Conservation (phyloP, 2,329 filamentous ascomycete genomes). For the Fusarium hainanense region DNA sequence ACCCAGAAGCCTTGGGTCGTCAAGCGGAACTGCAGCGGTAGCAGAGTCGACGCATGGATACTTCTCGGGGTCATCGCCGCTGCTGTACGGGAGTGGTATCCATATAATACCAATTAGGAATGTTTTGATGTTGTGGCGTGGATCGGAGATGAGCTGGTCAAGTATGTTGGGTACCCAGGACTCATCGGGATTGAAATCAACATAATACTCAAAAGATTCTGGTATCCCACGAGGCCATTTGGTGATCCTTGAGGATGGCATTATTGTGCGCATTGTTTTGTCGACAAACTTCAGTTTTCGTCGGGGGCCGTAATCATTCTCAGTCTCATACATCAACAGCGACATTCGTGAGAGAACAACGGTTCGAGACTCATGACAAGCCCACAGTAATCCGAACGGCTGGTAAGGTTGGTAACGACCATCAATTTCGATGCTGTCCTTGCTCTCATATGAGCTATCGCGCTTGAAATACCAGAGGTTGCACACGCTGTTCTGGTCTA, state of each 20-base stretch:
- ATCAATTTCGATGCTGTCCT: not conserved
- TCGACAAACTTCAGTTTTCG: not conserved
- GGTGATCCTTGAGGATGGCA: not conserved
- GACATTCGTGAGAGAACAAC: not conserved
- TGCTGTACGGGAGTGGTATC: not conserved
- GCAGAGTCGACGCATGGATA: not conserved
- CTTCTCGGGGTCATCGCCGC: not conserved
- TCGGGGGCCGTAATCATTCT: too few species aligned
- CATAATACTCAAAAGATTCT: not conserved
- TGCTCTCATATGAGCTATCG: not conserved
- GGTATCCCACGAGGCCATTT: not conserved
- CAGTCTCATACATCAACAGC: not conserved
- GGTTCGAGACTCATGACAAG: not conserved
- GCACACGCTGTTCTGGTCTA: not conserved
- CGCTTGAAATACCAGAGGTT: not conserved
- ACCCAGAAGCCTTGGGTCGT: conserved; percentile 5
- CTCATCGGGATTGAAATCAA: not conserved
- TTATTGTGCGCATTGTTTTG: not conserved
- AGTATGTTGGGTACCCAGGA: not conserved
- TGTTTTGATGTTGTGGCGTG: not conserved
- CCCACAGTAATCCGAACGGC: not conserved
- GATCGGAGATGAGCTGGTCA: not conserved
- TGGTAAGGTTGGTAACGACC: not conserved
- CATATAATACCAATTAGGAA: not conserved
- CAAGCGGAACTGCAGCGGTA: not conserved